Percentiles rank a stretch among this genome's conserved stretches.
phyloP scores from a whole-genome alignment of 371 early-diverging fungal species.

The Nosema muscidifuracis region DNA sequence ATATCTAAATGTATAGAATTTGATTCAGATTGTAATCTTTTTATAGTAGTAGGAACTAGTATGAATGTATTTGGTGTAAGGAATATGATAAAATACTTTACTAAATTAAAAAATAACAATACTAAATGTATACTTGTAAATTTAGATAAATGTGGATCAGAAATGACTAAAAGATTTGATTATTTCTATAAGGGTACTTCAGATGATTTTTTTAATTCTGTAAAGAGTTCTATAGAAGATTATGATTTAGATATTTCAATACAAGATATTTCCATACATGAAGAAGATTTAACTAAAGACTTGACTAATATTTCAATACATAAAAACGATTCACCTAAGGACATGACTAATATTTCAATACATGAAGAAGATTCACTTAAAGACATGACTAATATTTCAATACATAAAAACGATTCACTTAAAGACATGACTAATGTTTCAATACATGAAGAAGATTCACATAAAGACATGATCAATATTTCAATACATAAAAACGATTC shows the following conservation, averaged over 20 bases:
- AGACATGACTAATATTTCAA: no score
- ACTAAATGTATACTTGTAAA: slow-evolving; percentile 62
- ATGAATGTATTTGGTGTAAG: slow-evolving; percentile 85
- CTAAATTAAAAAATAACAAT: slow-evolving; percentile 25
- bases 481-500: no score
- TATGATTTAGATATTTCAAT: not conserved
- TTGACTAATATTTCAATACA: no score
- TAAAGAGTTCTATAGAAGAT: not conserved
- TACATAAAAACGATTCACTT: not conserved
- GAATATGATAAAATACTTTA: slow-evolving; percentile 72
- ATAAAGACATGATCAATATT: no score
- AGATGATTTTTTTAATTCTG: slow-evolving; percentile 52
- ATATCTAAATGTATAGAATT: slow-evolving; percentile 24
- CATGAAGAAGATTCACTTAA: no score
- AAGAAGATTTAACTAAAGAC: no score
- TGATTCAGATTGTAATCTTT: slow-evolving; percentile 67
- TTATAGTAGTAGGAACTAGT: slow-evolving; percentile 93
- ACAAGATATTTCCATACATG: not conserved
- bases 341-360: no score
- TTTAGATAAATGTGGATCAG: slow-evolving; percentile 48
- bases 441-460: no score
- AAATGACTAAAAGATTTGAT: slow-evolving; percentile 57
- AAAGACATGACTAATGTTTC: no score
- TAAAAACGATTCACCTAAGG: no score
- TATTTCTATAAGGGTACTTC: slow-evolving; percentile 61